Base-by-base conservation (phyloP, 352 stramenopile species). In the Phytophthora lateralis region DNA sequence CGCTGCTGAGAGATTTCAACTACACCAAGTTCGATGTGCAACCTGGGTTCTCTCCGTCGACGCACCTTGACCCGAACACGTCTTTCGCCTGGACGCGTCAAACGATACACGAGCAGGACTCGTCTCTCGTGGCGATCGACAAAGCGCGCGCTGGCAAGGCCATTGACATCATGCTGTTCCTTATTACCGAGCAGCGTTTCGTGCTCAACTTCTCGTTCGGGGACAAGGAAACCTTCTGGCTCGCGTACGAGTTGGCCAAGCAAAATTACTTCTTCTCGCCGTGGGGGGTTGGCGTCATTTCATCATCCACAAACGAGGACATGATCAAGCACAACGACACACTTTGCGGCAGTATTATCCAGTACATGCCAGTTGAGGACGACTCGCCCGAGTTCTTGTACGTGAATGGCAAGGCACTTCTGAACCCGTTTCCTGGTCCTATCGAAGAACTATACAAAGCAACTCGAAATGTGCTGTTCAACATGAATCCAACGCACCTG, bases 181-280 rank as follows among this genome's bases (percentile, higher is more conserved):
- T 86, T 39, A 79, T 79, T 46, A 80, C 60, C 5, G 47, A 62
- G 14, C 48, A 62, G 49, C 66, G 67, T 2, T 82, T 80, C 39
- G 24, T 62, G 20, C 61, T 57, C 29, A 32, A 66, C 18, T 82
- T 82, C 29, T 84, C 72, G 17, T 87, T 68, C 61, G 69, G 69
- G 3, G 69, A 78, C 44, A 78, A 78, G 30, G 69, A 78, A 32
- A 37, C 18, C 3, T 78, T 80, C 44, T 82, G 73, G 73, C 54
- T 82, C 11, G 43, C 73, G 2, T 82, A 67, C 48, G 73, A 82
- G 41, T 45, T 82, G 4, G 71, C 66, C 34, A 72, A 79, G 11
- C 55, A 62, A 14, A 52, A 68, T 11, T 82, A 82, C 34, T 77
- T 70, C 51, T 82, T 82, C 54, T 82, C 73, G 4, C 73, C 73